Base-by-base conservation (phyloP, 2,329 filamentous ascomycete species). In the Exophiala sp. region DNA sequence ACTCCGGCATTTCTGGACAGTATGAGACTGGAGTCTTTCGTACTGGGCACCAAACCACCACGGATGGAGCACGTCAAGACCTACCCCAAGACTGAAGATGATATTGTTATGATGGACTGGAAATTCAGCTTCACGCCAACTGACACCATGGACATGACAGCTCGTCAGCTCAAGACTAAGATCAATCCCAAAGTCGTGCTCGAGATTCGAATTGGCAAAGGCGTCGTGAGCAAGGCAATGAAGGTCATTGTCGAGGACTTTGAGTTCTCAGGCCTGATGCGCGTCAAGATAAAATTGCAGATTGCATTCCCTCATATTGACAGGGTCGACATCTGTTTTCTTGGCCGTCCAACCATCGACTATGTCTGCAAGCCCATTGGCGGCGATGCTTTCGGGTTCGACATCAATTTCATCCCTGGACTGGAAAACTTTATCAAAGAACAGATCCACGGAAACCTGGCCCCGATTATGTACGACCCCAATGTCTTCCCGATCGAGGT, bases 71-170 rank as follows among this genome's bases (percentile, higher is more conserved):
- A 97, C 67, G 94, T 99, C 71, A 97, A 96, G 78, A 96, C 94
- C 0, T 96, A 99, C 65, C 92, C 92, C 54, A 95, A 94, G 71
- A 89, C 89, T 1, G 90, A 96, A 63, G 91, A 96, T 60, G 94
- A 99, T 67, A 86, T 91, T 54, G 90, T 99, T 39, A 83, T 97
- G 66, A 99, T 99, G 94, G 94, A 99, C 70, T 99, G 94, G 94
- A 96, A 95, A 67, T 99, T 99, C 73, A 97, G 92, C 78, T 99
- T 99, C 75, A 97, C 89, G 0, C 94, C 94, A 33, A 97, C 94
- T 63, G 95, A 99, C 71, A 88, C 83, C 2, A 85, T 88, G 62
- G 94, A 99, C 71, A 84, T 99, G 81, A 99, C 94, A 1, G 78
- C 86, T 2, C 84, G 87, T 57, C 94, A 99, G 71, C 75, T 96